phyloP scores from a whole-genome alignment of 2,329 filamentous ascomycete species.

The Podosphaera leucotricha region DNA sequence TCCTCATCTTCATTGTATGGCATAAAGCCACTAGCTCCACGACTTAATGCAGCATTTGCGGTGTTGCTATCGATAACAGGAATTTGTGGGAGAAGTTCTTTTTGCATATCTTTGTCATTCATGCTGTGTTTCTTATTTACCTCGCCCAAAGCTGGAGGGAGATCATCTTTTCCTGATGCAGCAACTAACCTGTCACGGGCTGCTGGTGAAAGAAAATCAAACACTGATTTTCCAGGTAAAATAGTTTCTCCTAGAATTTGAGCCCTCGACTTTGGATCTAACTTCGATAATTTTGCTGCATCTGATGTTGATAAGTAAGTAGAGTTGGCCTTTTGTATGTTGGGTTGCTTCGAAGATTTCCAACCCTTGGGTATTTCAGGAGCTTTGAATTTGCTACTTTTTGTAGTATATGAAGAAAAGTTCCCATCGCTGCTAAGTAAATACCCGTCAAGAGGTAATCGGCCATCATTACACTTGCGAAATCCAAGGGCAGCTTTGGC shows the following conservation, averaged over 20 bases:
- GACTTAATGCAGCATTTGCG: constrained; percentile 42
- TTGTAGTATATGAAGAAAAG: constrained; percentile 22
- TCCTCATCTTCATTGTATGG: constrained; percentile 65
- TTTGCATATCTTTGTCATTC: constrained; percentile 37
- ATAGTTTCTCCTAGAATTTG: constrained; percentile 57
- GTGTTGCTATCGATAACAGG: constrained; percentile 42
- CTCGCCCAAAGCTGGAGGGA: constrained; percentile 60
- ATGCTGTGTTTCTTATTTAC: constrained; percentile 39
- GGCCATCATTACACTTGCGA: constrained; percentile 62
- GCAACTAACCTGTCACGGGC: constrained; percentile 54
- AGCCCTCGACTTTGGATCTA: constrained; percentile 57
- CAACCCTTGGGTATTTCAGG: constrained; percentile 51
- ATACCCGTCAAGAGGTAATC: constrained; percentile 60
- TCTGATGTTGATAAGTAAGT: constrained; percentile 46
- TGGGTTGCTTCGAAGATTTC: constrained; percentile 34
- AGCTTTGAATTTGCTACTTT: constrained; percentile 29
- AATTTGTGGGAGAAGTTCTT: constrained; percentile 31
- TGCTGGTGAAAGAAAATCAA: constrained; percentile 67
- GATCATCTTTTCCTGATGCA: constrained; percentile 48
- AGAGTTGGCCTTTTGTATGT: constrained; percentile 13
- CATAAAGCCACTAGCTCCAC: constrained; percentile 43
- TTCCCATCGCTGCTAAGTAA: constrained; percentile 34
- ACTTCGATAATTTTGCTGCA: constrained; percentile 49
- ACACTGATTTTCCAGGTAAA: constrained; percentile 80
- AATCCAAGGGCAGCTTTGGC: constrained; percentile 22